Percentiles rank a stretch among this genome's conserved stretches.
Evolutionary conservation across 208 protist species (phyloP).

Genomic region (Trichomonas tenax): DNA sequence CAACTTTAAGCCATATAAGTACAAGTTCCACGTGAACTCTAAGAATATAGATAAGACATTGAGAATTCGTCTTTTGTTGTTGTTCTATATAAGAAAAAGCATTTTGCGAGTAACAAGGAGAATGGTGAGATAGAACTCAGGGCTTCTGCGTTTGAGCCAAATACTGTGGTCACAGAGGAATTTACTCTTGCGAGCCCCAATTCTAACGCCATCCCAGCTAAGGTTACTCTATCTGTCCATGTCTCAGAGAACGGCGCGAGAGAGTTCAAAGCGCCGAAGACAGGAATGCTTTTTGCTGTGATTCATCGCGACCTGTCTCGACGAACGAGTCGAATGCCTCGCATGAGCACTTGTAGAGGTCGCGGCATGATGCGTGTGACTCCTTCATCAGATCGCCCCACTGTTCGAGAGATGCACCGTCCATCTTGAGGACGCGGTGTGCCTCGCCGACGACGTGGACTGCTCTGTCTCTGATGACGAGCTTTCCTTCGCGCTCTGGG

Average conservation of each 20-base stretch:
- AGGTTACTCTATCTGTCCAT: not conserved
- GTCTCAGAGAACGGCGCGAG: not conserved
- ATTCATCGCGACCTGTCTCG: not conserved
- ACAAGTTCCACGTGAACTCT: not conserved
- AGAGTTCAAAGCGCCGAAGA: not conserved
- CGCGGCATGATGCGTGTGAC: not conserved
- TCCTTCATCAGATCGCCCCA: not conserved
- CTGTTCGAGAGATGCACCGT: not conserved
- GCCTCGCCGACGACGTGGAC: conserved; percentile 1
- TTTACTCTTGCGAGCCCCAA: not conserved
- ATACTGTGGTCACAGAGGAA: not conserved
- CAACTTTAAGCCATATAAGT: not conserved
- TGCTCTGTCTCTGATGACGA: not conserved
- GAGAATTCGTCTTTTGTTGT: not conserved
- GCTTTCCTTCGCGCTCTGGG: not conserved
- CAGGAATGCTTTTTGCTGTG: not conserved
- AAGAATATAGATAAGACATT: not conserved
- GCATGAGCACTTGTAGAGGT: not conserved
- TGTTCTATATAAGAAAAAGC: not conserved
- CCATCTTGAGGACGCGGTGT: not conserved
- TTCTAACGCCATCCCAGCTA: not conserved
- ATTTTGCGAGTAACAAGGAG: not conserved
- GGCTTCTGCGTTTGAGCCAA: not conserved
- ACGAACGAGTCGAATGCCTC: not conserved
- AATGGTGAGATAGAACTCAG: not conserved